These are phyloP conservation scores for Kodamaea arcana DNA, from an alignment of 1,139 yeast species.

Conservation along the genomic window DNA sequence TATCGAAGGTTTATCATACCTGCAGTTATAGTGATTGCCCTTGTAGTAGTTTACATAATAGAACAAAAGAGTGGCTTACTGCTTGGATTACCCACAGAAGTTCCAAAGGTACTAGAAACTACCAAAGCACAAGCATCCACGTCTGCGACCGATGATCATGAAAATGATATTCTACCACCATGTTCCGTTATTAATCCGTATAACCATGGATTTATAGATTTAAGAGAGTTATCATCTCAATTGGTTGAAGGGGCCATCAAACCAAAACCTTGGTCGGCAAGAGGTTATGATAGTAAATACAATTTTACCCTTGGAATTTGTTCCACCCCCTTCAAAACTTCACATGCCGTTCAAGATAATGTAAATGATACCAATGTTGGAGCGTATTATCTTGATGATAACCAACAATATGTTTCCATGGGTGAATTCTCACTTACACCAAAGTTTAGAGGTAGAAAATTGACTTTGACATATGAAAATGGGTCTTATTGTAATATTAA, in stretches of 20 bases:
- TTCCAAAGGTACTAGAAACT: no score
- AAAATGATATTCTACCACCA: no score
- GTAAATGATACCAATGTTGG: conserved; percentile 55
- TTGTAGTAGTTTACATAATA: no score
- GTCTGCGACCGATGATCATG: no score
- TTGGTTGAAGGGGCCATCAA: conserved; percentile 31
- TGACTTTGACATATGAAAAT: conserved; percentile 64
- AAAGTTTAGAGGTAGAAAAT: conserved; percentile 63
- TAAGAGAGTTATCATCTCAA: conserved; percentile 45
- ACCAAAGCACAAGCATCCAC: no score
- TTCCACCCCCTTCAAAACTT: conserved; percentile 53
- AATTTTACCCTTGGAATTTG: conserved; percentile 83
- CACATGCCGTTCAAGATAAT: conserved; percentile 30
- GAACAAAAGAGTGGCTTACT: no score
- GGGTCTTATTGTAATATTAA: conserved; percentile 63
- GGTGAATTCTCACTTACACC: conserved; percentile 64
- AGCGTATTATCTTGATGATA: conserved; percentile 58
- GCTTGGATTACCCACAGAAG: no score
- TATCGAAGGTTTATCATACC: no score
- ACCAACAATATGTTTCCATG: conserved; percentile 54
- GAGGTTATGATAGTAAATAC: conserved; percentile 65
- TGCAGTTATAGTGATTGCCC: no score
- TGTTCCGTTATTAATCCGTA: conserved; percentile 55
- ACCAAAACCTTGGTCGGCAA: conserved; percentile 58
- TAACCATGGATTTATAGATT: conserved; percentile 53